These are phyloP conservation scores for Chrysanthemum seticuspe DNA, from an alignment of 129 eudicot species.

Conservation along the genomic window DNA sequence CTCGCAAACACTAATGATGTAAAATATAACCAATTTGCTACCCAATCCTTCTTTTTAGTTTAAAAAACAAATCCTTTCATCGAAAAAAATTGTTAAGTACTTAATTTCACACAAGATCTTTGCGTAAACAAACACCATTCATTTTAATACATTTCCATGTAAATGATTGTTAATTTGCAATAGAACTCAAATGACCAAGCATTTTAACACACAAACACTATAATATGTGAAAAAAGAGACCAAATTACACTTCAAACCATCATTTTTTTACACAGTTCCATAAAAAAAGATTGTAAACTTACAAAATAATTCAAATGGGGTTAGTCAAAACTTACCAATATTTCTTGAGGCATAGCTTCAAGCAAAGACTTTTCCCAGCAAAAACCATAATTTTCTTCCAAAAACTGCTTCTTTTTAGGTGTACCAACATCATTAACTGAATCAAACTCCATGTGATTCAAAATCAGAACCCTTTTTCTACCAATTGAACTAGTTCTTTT, in stretches of 20 bases:
- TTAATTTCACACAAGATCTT: no score
- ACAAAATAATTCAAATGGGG: background rate
- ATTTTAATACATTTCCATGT: no score
- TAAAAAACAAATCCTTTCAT: background rate
- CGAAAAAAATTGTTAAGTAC: no score
- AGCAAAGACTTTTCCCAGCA: constrained; percentile 34
- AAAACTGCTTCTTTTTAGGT: constrained; percentile 33
- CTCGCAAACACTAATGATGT: background rate
- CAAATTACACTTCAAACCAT: no score
- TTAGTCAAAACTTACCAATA: constrained; percentile 39
- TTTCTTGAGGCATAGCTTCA: constrained; percentile 59
- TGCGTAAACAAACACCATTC: no score
- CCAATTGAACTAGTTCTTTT: constrained; percentile 32
- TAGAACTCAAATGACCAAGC: no score
- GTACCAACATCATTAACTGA: constrained; percentile 10
- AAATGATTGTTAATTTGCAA: no score
- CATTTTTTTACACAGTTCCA: background rate
- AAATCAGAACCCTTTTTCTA: constrained; percentile 33
- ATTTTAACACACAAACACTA: no score
- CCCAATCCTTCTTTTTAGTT: background rate
- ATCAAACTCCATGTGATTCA: constrained; percentile 34
- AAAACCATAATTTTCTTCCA: constrained; percentile 11
- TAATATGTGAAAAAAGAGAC: no score
- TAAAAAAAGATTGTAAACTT: background rate
- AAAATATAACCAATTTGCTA: background rate